These are phyloP conservation scores for Karstenula rhodostoma DNA, from an alignment of 2,329 filamentous ascomycete genomes.

Conservation along the genomic window DNA sequence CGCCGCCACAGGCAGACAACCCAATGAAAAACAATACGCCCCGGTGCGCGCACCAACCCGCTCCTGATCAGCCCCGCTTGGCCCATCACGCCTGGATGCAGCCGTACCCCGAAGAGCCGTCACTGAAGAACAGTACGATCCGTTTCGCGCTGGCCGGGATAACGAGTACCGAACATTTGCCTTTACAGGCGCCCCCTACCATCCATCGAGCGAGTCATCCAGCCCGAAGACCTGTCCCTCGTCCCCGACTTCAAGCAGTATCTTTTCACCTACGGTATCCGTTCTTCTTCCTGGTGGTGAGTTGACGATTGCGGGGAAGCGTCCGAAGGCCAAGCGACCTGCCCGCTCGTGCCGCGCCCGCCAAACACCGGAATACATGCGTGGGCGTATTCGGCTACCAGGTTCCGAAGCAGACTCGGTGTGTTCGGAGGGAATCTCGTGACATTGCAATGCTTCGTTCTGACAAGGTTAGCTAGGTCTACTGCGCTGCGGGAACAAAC, in stretches of 20 bases:
- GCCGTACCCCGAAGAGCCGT: background rate
- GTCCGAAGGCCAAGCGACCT: background rate
- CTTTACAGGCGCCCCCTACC: background rate
- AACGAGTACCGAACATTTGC: background rate
- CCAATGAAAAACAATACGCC: slow-evolving; percentile 6
- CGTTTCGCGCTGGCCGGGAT: background rate
- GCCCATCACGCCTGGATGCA: background rate
- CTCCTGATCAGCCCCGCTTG: background rate
- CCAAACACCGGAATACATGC: background rate
- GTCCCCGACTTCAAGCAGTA: background rate
- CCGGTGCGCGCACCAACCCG: background rate
- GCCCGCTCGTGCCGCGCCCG: too few species aligned
- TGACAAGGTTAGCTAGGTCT: background rate
- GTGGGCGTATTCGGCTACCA: background rate
- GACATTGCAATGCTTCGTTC: background rate
- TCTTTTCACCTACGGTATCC: background rate
- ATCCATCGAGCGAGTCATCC: background rate
- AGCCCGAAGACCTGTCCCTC: background rate
- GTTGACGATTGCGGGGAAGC: background rate
- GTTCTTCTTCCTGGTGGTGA: background rate
- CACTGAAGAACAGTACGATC: background rate
- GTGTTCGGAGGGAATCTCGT: background rate
- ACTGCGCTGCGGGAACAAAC: too few species aligned
- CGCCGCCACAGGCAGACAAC: background rate
- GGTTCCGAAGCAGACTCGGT: background rate